A percentile compares a stretch with the other conserved stretches of the same genome.
These are phyloP conservation scores for Malassezia nana DNA, from an alignment of 1,284 basidiomycete genomes.

Conservation along the genomic window DNA sequence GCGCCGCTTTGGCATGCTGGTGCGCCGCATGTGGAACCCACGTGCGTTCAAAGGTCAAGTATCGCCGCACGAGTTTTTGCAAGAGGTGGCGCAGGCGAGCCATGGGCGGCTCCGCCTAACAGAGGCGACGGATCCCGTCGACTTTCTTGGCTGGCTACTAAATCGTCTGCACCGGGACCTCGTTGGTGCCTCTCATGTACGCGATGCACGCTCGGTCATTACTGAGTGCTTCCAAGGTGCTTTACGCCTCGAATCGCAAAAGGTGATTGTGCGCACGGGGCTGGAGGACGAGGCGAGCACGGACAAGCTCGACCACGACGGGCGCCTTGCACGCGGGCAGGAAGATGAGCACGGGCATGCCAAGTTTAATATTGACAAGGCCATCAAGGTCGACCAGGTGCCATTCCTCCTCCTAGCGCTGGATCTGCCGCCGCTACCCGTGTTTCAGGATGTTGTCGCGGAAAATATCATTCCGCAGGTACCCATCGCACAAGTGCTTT, in stretches of 20 bases:
- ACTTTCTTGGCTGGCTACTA: conserved; percentile 90
- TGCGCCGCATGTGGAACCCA: conserved; percentile 84
- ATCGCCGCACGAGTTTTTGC: conserved; percentile 91
- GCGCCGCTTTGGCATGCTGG: conserved; percentile 63
- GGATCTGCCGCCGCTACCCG: conserved; percentile 85
- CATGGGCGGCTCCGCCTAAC: conserved; percentile 81
- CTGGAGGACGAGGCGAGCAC: conserved; percentile 19
- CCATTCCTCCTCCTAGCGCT: conserved; percentile 92
- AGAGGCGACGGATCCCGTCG: conserved; percentile 86
- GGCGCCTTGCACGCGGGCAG: conserved; percentile 30
- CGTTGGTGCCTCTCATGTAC: conserved; percentile 55
- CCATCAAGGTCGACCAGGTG: conserved; percentile 67
- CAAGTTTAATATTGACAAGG: conserved; percentile 32
- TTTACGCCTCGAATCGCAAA: conserved; percentile 82
- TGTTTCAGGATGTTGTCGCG: conserved; percentile 84
- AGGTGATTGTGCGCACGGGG: conserved; percentile 57
- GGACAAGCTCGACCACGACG: conserved; percentile 28
- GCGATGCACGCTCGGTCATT: conserved; percentile 55
- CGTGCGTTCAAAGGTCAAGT: conserved; percentile 79
- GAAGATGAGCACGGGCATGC: conserved; percentile 29
- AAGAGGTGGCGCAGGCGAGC: conserved; percentile 82
- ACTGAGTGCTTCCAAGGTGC: conserved; percentile 90
- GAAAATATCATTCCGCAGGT: conserved; percentile 99
- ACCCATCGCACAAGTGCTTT: conserved; percentile 75
- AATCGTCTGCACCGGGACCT: conserved; percentile 85